Conservation (phyloP, 345 rosid genomes). For the Populus nigra region DNA sequence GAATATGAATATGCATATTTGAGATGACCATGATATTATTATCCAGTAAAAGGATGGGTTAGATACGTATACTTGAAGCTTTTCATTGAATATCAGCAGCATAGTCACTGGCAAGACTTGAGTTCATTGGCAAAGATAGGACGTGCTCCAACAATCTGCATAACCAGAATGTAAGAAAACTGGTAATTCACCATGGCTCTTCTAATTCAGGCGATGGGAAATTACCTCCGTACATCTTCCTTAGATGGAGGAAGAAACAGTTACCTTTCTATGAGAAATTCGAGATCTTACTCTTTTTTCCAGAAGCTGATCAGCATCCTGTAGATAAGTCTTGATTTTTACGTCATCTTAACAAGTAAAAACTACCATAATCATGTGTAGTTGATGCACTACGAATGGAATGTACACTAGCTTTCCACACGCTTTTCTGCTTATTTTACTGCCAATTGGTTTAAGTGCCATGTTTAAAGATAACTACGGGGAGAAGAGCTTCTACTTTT, state of each 20-base stretch:
- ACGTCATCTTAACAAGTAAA: neutral
- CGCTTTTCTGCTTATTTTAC: neutral
- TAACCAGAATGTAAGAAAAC: constrained; percentile 16
- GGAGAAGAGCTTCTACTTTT: neutral
- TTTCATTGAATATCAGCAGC: constrained; percentile 63
- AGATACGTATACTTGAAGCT: constrained; percentile 63
- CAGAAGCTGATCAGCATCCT: constrained; percentile 97
- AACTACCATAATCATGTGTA: neutral
- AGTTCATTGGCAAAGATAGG: constrained; percentile 67
- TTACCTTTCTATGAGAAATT: constrained; percentile 74
- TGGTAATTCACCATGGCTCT: neutral
- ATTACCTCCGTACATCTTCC: constrained; percentile 66
- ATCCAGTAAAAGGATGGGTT: neutral
- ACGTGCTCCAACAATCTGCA: constrained; percentile 77
- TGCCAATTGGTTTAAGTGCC: neutral
- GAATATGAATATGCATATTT: neutral
- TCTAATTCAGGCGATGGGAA: neutral
- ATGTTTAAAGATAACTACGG: neutral
- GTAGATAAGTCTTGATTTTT: constrained; percentile 13
- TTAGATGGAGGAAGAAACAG: constrained; percentile 77
- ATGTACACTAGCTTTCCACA: neutral
- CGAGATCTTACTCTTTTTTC: constrained; percentile 97
- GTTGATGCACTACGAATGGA: neutral
- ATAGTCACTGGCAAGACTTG: constrained; percentile 60
- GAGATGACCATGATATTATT: neutral